Conservation (phyloP, 2,329 filamentous ascomycete genomes). For the Plectosphaerella cucumerina region DNA sequence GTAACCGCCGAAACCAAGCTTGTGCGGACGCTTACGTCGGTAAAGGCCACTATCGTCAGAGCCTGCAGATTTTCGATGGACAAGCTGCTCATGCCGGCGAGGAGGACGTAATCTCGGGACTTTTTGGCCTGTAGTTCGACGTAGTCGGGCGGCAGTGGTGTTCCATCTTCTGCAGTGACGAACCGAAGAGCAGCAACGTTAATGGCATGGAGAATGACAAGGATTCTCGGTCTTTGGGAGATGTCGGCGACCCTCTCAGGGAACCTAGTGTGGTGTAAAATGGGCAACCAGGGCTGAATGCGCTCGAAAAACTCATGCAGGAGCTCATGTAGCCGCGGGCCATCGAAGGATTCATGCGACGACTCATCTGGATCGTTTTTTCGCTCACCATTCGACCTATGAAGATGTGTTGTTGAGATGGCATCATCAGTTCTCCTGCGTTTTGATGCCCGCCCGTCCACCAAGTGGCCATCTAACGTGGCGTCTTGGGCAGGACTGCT, state of each 20-base stretch:
- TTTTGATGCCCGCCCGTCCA: slow-evolving; percentile 1
- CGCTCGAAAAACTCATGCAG: slow-evolving; percentile 25
- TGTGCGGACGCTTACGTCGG: slow-evolving; percentile 19
- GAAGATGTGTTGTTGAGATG: slow-evolving; percentile 11
- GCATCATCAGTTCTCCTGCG: slow-evolving; percentile 9
- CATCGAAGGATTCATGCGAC: slow-evolving; percentile 16
- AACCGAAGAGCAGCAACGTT: slow-evolving; percentile 20
- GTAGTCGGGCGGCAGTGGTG: slow-evolving; percentile 13
- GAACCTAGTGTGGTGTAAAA: slow-evolving; percentile 27
- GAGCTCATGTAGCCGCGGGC: slow-evolving; percentile 10
- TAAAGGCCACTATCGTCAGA: slow-evolving; percentile 29
- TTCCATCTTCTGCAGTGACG: slow-evolving; percentile 18
- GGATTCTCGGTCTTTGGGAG: slow-evolving; percentile 18
- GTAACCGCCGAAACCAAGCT: too few relatives aligned
- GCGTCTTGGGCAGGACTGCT: slow-evolving; percentile 1
- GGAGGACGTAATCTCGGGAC: not conserved
- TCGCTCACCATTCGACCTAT: slow-evolving; percentile 10
- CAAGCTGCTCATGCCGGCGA: slow-evolving; percentile 23
- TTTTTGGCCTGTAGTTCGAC: slow-evolving; percentile 7
- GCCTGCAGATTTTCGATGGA: slow-evolving; percentile 31
- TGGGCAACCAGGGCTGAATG: slow-evolving; percentile 36
- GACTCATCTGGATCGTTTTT: slow-evolving; percentile 17
- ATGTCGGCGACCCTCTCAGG: slow-evolving; percentile 18
- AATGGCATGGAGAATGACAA: slow-evolving; percentile 31
- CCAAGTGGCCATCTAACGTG: not conserved